Evolutionary conservation across 129 eudicot species (phyloP), one percentile per base, ranked within the genome.

Genomic region (Centrapalus pauciflorus): DNA sequence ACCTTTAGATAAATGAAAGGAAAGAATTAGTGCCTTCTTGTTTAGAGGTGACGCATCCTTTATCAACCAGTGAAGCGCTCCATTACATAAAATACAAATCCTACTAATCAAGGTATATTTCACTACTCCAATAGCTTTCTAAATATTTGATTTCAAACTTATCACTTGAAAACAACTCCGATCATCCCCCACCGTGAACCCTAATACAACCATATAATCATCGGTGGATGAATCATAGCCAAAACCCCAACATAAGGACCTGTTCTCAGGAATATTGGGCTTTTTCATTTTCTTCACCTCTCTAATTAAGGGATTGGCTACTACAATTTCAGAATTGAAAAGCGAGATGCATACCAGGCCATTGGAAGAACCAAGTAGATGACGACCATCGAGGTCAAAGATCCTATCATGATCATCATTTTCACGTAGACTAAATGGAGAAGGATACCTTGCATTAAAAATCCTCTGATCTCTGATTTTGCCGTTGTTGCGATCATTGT

Each of bases 141-240:
- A 71, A 6, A 5, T 16, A 10, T 62, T 72, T 16, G 38, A 61
- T 62, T 43, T 72, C 61, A 72, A 72, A 16, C 55, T 50, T 16
- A 72, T 49, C 51, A 62, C 68, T 26, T 62, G 40, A 34, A 72
- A 49, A 62, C 12, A 4, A 6, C 55, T 62, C 46, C 6, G 4
- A 11, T 64, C 40, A n/a, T 50, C 64, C 19, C 11, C 56, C 52
- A 51, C 37, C 17, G 0, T 10, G 24, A 34, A 50, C 33, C 77
- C 77, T 27, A 62, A 17, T 6, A 61, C 5, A 12, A 62, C 52
- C 40, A 61, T 72, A 28, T 62, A 72, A 62, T 72, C 77, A 62
- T 72, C 70, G 1, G 33, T 16, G 8, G 60, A 61, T 50, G 77
- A 62, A 51, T 72, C 77, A 51, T 50, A 72, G 30, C 77, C 70